Evolutionary conservation across 805 yeast species (phyloP), one percentile per base, ranked within the genome.

Genomic region (Soucietia sequanensis): DNA sequence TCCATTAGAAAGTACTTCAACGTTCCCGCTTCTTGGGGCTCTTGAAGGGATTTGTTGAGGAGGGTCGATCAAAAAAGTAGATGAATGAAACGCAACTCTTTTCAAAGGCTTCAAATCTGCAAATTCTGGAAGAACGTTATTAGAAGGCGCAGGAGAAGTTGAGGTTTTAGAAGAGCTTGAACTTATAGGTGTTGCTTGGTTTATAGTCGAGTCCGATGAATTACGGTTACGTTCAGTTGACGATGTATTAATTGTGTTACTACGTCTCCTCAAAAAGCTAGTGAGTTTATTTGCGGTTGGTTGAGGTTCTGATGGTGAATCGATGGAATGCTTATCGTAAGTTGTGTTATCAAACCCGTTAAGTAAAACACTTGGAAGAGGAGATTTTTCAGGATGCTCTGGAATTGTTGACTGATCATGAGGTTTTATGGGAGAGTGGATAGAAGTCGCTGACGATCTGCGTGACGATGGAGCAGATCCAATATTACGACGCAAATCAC

Each of bases 1-100:
- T 0, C 85, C 86, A 46, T 69, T 71, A n/a, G 72, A 60, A 33
- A 71, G 49, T 1, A 79, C 65, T 45, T 78, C 74, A 37, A 68
- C 89, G 51, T 87, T 83, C 6, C 97, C 96, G 47, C 74, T 72
- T 44, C 81, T 70, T 5, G 97, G 96, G 40, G 72, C 74, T 51
- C 95, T 66, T 2, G 95, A 84, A 2, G 97, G 97, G 41, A 90
- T 84, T 54, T 89, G 96, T 52, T 90, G 97, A 1, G 96, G 95
- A 2, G 70, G 70, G 35, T 68, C 72, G 13, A 68, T 65, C 25
- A 64, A 51, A 36, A 68, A 68, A 1, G 72, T 66, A 25, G 60
- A 56, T 23, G 65, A 56, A 41, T 67, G 72, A 36, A 68, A 68
- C 3, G 70, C 70, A 8, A 68, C 73, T 27, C 70, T 46, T 47